Percentiles rank a stretch among this genome's conserved stretches.
Conservation (phyloP, 352 stramenopile genomes). For the Globisporangium abappressorium region DNA sequence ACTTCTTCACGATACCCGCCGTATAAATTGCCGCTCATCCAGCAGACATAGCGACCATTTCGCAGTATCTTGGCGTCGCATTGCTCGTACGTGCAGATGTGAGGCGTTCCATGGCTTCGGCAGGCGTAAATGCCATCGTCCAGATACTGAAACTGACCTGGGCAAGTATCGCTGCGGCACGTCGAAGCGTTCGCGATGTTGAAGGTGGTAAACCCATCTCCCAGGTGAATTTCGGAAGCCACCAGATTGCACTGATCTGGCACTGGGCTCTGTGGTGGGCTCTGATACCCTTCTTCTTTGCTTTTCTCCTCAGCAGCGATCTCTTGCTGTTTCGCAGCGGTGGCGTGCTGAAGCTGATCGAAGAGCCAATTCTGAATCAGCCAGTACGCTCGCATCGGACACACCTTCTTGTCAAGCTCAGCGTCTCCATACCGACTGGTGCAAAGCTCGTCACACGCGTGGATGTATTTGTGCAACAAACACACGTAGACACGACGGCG, state of each 20-base stretch:
- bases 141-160: slow-evolving; percentile 54
- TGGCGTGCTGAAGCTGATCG: slow-evolving; percentile 46
- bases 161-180: slow-evolving; percentile 39
- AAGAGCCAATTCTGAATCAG: slow-evolving; percentile 80
- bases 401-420: slow-evolving; percentile 65
- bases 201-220: slow-evolving; percentile 56
- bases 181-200: slow-evolving; percentile 36
- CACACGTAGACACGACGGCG: slow-evolving; percentile 75
- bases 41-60: slow-evolving; percentile 62
- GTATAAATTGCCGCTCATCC: slow-evolving; percentile 63
- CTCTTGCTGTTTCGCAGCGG: slow-evolving; percentile 11
- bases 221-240: slow-evolving; percentile 55
- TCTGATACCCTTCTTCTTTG: slow-evolving; percentile 18
- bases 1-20: slow-evolving; percentile 54
- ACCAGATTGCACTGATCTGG: slow-evolving; percentile 32
- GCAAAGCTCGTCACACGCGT: slow-evolving; percentile 70
- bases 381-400: slow-evolving; percentile 69
- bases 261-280: slow-evolving; percentile 1
- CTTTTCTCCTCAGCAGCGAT: slow-evolving; percentile 16
- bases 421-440: slow-evolving; percentile 59
- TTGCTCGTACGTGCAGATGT: slow-evolving; percentile 77
- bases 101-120: slow-evolving; percentile 54
- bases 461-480: slow-evolving; percentile 78
- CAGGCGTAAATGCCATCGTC: slow-evolving; percentile 77
- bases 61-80: slow-evolving; percentile 57